These are phyloP conservation scores for Hamamelis virginiana DNA, from an alignment of 164 flowering plant species.

Conservation along the genomic window DNA sequence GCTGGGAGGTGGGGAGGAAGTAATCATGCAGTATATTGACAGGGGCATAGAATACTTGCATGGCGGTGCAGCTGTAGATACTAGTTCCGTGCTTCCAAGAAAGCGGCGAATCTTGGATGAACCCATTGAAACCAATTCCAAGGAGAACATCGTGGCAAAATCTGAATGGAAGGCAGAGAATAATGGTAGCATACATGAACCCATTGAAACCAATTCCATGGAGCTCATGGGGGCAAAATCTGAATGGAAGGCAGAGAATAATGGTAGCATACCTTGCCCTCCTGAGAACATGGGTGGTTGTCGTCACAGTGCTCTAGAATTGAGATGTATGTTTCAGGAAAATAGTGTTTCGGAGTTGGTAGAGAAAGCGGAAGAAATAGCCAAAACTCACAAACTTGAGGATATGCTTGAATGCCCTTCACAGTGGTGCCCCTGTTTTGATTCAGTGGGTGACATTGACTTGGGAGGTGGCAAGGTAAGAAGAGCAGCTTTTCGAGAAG, in stretches of 20 bases:
- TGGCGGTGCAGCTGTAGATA: slow-evolving; percentile 34
- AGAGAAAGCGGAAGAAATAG: slow-evolving; percentile 47
- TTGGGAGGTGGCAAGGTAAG: slow-evolving; percentile 12
- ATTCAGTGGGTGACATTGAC: slow-evolving; percentile 21
- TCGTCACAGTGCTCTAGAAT: slow-evolving; percentile 38
- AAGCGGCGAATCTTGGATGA: not conserved
- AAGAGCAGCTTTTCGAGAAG: slow-evolving; percentile 65
- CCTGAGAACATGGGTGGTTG: slow-evolving; percentile 44
- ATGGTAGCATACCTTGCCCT: slow-evolving; percentile 63
- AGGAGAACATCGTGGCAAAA: slow-evolving; percentile 1
- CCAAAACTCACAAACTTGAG: slow-evolving; percentile 9
- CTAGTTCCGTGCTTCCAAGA: not conserved
- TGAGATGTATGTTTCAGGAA: slow-evolving; percentile 29
- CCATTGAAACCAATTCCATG: slow-evolving; percentile 5
- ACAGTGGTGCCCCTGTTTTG: slow-evolving; percentile 42
- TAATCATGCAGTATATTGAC: slow-evolving; percentile 20
- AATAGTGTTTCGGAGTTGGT: slow-evolving; percentile 40
- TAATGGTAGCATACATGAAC: slow-evolving; percentile 43
- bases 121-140: slow-evolving; percentile 2
- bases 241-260: slow-evolving; percentile 39
- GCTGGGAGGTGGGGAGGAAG: slow-evolving; percentile 25
- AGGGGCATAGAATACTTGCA: slow-evolving; percentile 43
- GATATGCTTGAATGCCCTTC: slow-evolving; percentile 13
- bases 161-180: slow-evolving; percentile 39
- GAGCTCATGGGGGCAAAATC: slow-evolving; percentile 7